phyloP scores from a whole-genome alignment of 2,329 filamentous ascomycete genomes.

The Paecilomyces variotii region DNA sequence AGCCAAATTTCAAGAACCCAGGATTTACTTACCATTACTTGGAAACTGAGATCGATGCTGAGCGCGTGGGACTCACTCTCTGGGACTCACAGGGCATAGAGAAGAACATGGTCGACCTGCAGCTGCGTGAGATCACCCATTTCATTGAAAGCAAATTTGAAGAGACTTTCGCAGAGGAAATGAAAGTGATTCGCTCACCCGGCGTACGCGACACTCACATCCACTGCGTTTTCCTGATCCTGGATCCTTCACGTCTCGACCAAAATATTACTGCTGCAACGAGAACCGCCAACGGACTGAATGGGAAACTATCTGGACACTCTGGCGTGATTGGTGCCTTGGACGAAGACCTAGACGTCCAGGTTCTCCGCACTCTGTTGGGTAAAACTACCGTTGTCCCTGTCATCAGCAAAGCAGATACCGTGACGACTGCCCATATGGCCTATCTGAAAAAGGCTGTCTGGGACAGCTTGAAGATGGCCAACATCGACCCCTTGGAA shows the following conservation, averaged over 20 bases:
- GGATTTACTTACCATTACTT: slow-evolving; percentile 83
- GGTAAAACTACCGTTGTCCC: slow-evolving; percentile 94
- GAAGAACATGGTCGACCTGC: slow-evolving; percentile 89
- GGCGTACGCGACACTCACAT: slow-evolving; percentile 95
- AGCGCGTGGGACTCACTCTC: slow-evolving; percentile 83
- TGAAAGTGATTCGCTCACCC: slow-evolving; percentile 90
- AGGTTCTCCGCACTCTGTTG: slow-evolving; percentile 78
- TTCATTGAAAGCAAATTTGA: slow-evolving; percentile 98
- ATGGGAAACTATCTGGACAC: slow-evolving; percentile 38
- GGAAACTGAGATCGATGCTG: slow-evolving; percentile 88
- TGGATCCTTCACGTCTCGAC: slow-evolving; percentile 81
- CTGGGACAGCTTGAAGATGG: slow-evolving; percentile 76
- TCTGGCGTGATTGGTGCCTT: slow-evolving; percentile 54
- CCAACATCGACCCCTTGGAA: slow-evolving; percentile 81
- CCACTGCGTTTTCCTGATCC: slow-evolving; percentile 84
- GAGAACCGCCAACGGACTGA: slow-evolving; percentile 47
- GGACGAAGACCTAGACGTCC: slow-evolving; percentile 83
- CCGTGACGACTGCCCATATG: slow-evolving; percentile 94
- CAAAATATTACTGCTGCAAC: slow-evolving; percentile 66
- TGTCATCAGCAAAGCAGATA: slow-evolving; percentile 93
- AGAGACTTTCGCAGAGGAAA: slow-evolving; percentile 93
- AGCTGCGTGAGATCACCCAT: slow-evolving; percentile 79
- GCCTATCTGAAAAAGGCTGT: slow-evolving; percentile 81
- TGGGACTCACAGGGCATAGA: slow-evolving; percentile 97
- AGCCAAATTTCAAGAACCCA: slow-evolving; percentile 43